A percentile compares a stretch with the other conserved stretches of the same genome.
These are phyloP conservation scores for Pulveroboletus sp. DNA, from an alignment of 768 basidiomycete genomes.

Conservation along the genomic window DNA sequence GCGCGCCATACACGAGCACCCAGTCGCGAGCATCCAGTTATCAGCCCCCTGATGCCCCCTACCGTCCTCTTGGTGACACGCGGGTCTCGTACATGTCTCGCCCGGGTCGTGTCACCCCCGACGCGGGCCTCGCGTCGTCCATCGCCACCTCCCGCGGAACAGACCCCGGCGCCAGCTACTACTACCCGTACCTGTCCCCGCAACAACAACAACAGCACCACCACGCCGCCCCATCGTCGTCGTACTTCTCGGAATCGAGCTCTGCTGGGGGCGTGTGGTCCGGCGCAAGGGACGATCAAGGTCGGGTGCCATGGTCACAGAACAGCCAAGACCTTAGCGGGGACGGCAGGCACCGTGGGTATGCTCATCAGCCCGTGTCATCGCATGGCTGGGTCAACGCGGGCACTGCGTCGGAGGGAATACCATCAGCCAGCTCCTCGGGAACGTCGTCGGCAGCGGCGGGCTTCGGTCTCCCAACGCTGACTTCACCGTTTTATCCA, in stretches of 20 bases:
- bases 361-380: constrained; percentile 17
- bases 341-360: constrained; percentile 29
- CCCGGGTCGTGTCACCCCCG: constrained; percentile 25
- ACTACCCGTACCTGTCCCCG: constrained; percentile 20
- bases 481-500: constrained; percentile 56
- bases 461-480: constrained; percentile 44
- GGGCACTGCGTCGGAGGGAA: constrained; percentile 17
- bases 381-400: constrained; percentile 25
- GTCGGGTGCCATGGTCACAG: constrained; percentile 25
- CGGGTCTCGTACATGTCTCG: constrained; percentile 26
- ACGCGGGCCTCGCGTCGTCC: constrained; percentile 16
- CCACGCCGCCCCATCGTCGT: constrained; percentile 6
- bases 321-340: constrained; percentile 19
- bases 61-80: constrained; percentile 25
- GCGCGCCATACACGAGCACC: constrained; percentile 9
- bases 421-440: constrained; percentile 20
- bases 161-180: constrained; percentile 22
- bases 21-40: constrained; percentile 20
- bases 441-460: constrained; percentile 14
- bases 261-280: constrained; percentile 20
- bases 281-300: constrained; percentile 19
- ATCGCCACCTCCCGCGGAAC: constrained; percentile 23
- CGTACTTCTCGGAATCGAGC: constrained; percentile 23
- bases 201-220: constrained; percentile 22
- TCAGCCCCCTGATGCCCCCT: constrained; percentile 23